Conservation (phyloP, 441 rosid genomes). For the Arabidopsis lyrata region DNA sequence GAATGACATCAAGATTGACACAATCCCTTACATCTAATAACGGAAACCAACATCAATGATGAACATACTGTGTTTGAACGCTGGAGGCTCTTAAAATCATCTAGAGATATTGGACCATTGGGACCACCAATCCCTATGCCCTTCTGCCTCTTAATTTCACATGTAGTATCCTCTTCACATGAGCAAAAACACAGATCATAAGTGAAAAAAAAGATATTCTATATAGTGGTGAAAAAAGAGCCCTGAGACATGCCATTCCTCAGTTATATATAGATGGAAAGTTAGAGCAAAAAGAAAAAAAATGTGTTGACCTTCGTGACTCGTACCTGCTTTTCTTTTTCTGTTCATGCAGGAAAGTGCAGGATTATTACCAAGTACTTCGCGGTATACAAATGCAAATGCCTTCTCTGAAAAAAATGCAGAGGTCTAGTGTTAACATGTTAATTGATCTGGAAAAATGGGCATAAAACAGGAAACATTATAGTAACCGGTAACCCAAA, state of each 20-base stretch:
- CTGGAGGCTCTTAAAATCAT: conserved; percentile 97
- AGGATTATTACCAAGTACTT: conserved; percentile 52
- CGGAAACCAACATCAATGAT: not conserved
- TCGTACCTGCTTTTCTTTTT: conserved; percentile 86
- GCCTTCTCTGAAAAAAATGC: conserved; percentile 62
- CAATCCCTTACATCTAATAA: conserved; percentile 16
- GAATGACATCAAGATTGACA: conserved; percentile 14
- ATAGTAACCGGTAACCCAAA: conserved; percentile 3
- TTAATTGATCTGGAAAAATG: not conserved
- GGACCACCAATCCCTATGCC: conserved; percentile 95
- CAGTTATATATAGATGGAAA: not conserved
- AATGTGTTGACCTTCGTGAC: not conserved
- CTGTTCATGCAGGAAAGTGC: conserved; percentile 46
- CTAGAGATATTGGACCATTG: conserved; percentile 93
- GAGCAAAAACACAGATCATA: conserved; percentile 30
- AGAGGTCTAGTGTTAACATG: conserved; percentile 21
- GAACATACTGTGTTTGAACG: conserved; percentile 79
- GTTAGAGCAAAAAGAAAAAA: not conserved
- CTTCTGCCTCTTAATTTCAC: conserved; percentile 78
- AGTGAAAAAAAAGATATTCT: conserved; percentile 28
- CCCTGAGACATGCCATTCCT: not conserved
- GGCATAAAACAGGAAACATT: not conserved
- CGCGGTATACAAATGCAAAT: conserved; percentile 89
- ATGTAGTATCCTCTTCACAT: conserved; percentile 63
- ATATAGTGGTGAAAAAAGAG: conserved; percentile 4